phyloP scores from a whole-genome alignment of 768 basidiomycete genomes.

The Russula abietina region DNA sequence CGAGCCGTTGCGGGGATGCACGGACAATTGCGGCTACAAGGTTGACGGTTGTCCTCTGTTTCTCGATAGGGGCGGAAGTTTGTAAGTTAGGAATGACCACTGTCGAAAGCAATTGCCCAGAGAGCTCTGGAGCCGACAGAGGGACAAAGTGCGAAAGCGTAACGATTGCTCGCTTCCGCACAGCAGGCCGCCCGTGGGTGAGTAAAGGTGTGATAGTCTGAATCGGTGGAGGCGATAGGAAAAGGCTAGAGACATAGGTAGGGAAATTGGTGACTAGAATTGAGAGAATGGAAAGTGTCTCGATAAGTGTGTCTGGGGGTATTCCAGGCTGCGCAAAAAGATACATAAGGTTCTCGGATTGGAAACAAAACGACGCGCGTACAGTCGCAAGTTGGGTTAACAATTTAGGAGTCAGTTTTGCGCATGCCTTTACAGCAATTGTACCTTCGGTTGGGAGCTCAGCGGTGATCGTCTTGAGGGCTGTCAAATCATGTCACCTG shows the following conservation, averaged over 20 bases:
- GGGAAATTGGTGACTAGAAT: conserved; percentile 86
- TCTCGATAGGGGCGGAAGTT: conserved; percentile 49
- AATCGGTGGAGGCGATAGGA: conserved; percentile 54
- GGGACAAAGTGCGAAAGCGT: conserved; percentile 82
- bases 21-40: conserved; percentile 76
- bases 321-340: conserved; percentile 45
- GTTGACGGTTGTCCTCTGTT: conserved; percentile 71
- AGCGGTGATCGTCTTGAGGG: conserved; percentile 89
- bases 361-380: neutral
- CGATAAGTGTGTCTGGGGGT: conserved; percentile 75
- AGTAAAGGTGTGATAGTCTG: conserved; percentile 64
- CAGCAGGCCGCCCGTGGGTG: conserved; percentile 71
- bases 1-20: conserved; percentile 62
- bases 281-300: conserved; percentile 78
- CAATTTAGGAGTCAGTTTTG: conserved; percentile 78
- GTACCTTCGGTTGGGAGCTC: conserved; percentile 81
- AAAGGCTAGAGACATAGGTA: conserved; percentile 49
- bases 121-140: conserved; percentile 56
- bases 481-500: conserved; percentile 37
- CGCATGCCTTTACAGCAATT: conserved; percentile 72
- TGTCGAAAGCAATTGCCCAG: conserved; percentile 51
- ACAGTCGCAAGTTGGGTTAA: conserved; percentile 76
- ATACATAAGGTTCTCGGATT: neutral
- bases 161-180: conserved; percentile 87
- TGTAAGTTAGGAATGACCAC: conserved; percentile 57